Percentiles rank a stretch among this genome's conserved stretches.
Conservation (phyloP, 1,139 yeast species). For the Sugiyamaella paludigena region DNA sequence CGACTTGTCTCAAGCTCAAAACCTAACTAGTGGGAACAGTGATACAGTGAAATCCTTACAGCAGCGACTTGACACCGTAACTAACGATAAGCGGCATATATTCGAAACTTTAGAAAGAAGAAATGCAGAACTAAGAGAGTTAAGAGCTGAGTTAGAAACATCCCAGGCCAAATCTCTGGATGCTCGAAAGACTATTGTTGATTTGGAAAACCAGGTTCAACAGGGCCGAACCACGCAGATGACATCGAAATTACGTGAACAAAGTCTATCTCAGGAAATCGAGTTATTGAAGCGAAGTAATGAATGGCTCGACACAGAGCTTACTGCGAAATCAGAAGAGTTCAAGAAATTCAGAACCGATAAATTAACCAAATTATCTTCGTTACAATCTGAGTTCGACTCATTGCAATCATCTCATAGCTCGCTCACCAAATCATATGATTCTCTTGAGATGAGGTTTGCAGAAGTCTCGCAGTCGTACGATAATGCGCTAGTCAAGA, state of each 20-base stretch:
- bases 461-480: conserved; percentile 40
- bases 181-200: conserved; percentile 42
- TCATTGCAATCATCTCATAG: conserved; percentile 38
- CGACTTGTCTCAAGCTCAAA: conserved; percentile 34
- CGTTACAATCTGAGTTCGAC: conserved; percentile 40
- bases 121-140: conserved; percentile 48
- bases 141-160: conserved; percentile 52
- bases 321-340: conserved; percentile 38
- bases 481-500: conserved; percentile 42
- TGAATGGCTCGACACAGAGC: conserved; percentile 42
- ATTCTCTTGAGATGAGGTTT: conserved; percentile 34
- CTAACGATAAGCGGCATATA: conserved; percentile 42
- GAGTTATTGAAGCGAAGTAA: conserved; percentile 39
- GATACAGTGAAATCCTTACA: conserved; percentile 25
- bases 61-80: conserved; percentile 23
- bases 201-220: conserved; percentile 42
- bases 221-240: conserved; percentile 36
- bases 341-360: conserved; percentile 41
- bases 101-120: conserved; percentile 45
- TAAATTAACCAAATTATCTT: conserved; percentile 32
- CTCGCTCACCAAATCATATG: conserved; percentile 33
- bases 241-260: conserved; percentile 40
- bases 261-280: conserved; percentile 42
- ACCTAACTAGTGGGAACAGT: conserved; percentile 27
- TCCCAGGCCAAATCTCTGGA: conserved; percentile 50